Evolutionary conservation across 108 stramenopile genomes (phyloP).

Genomic region (Nitzschia inconspicua): DNA sequence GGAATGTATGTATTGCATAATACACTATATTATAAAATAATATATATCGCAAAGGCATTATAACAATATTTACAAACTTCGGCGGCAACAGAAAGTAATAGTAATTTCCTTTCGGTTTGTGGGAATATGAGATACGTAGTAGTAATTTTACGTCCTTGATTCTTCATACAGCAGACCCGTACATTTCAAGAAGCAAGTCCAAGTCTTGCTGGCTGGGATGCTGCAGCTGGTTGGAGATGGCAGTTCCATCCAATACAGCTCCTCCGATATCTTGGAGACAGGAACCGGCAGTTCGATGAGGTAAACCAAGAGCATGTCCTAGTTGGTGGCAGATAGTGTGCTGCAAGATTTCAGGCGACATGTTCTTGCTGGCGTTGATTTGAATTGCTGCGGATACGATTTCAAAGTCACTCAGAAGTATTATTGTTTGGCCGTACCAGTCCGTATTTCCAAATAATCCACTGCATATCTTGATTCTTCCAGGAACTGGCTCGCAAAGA

Average conservation of each 20-base stretch:
- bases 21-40: no score
- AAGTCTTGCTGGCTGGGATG: conserved; percentile 2
- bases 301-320: conserved; percentile 1
- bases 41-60: no score
- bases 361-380: background rate
- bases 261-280: conserved; percentile 9
- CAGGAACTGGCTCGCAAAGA: background rate
- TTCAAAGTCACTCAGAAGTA: conserved; percentile 1
- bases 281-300: background rate
- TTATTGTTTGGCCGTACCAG: conserved; percentile 1
- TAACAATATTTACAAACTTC: no score
- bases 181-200: no score
- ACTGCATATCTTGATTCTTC: conserved; percentile 8
- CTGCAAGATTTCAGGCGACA: conserved; percentile 1
- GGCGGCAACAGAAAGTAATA: no score
- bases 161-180: no score
- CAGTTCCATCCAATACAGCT: background rate
- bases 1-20: no score
- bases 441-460: conserved; percentile 10
- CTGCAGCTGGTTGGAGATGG: background rate
- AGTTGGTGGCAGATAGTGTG: conserved; percentile 6
- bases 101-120: no score
- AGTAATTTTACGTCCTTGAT: no score
- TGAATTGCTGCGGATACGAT: conserved; percentile 6
- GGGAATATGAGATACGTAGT: no score